Percentiles rank a stretch among this genome's conserved stretches.
phyloP scores from a whole-genome alignment of 306 rosid species.

The Arachis stenosperma region DNA sequence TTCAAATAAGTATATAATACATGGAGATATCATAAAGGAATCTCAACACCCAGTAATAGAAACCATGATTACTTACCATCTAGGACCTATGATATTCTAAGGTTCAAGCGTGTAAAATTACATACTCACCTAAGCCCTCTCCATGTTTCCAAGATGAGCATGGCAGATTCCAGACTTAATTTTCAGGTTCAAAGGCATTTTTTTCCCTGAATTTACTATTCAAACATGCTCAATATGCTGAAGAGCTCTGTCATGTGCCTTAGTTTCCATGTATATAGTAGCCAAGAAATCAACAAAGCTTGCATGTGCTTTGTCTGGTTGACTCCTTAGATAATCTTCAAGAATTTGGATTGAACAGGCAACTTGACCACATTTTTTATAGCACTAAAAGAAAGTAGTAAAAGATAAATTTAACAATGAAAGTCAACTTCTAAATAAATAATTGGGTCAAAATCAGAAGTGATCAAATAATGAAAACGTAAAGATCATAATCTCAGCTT shows the following conservation, averaged over 20 bases:
- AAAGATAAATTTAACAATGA: constrained; percentile 28
- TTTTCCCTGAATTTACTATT: constrained; percentile 45
- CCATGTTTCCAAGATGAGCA: constrained; percentile 64
- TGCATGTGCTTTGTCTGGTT: constrained; percentile 53
- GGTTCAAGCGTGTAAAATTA: constrained; percentile 25
- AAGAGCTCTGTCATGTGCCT: constrained; percentile 70
- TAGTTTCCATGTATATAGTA: constrained; percentile 64
- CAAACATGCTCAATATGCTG: constrained; percentile 59
- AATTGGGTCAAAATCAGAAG: constrained; percentile 14
- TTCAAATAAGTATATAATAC: neutral
- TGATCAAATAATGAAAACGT: constrained; percentile 15
- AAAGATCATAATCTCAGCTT: constrained; percentile 23
- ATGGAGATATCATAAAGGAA: constrained; percentile 22
- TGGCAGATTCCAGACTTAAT: constrained; percentile 81
- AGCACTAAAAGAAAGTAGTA: constrained; percentile 51
- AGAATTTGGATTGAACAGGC: constrained; percentile 69
- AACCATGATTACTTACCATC: neutral
- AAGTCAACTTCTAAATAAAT: constrained; percentile 20
- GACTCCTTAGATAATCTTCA: constrained; percentile 69
- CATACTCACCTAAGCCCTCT: constrained; percentile 69
- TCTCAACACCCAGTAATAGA: constrained; percentile 17
- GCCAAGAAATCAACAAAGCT: constrained; percentile 76
- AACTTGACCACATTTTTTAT: constrained; percentile 76
- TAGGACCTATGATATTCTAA: neutral
- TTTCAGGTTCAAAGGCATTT: constrained; percentile 62